These are phyloP conservation scores for Penicillium sp. DNA, from an alignment of 2,329 filamentous ascomycete genomes.

Conservation along the genomic window DNA sequence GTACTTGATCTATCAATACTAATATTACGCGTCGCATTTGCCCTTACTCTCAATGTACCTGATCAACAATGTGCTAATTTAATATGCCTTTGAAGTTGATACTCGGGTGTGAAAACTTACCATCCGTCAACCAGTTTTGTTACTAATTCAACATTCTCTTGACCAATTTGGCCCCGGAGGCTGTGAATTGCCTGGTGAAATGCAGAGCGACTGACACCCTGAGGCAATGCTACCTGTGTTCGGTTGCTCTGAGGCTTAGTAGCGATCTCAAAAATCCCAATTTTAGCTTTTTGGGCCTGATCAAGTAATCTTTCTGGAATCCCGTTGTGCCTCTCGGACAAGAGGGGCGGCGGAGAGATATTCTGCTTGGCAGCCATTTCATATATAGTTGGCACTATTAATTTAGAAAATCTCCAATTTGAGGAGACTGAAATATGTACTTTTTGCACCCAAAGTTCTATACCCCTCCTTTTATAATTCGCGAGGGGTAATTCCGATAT, in stretches of 20 bases:
- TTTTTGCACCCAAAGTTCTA: neutral
- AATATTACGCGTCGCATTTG: neutral
- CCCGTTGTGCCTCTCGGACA: neutral
- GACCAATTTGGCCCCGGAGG: neutral
- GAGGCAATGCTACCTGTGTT: neutral
- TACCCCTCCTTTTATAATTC: neutral
- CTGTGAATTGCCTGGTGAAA: neutral
- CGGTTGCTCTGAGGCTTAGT: slow-evolving; percentile 3
- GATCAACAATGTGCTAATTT: neutral
- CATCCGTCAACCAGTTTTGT: neutral
- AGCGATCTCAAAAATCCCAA: slow-evolving; percentile 4
- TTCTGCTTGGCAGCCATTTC: neutral
- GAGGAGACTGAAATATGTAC: neutral
- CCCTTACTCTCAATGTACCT: neutral
- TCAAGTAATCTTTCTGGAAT: slow-evolving; percentile 4
- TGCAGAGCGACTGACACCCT: neutral
- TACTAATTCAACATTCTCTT: neutral
- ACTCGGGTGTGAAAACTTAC: neutral
- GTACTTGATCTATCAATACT: neutral
- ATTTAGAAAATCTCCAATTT: too few relatives aligned
- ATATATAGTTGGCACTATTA: too few relatives aligned
- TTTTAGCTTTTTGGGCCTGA: slow-evolving; percentile 9
- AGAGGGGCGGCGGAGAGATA: neutral
- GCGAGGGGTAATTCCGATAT: neutral
- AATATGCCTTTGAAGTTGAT: neutral